Conservation (phyloP, 129 eudicot species). For the Escallonia rubra region DNA sequence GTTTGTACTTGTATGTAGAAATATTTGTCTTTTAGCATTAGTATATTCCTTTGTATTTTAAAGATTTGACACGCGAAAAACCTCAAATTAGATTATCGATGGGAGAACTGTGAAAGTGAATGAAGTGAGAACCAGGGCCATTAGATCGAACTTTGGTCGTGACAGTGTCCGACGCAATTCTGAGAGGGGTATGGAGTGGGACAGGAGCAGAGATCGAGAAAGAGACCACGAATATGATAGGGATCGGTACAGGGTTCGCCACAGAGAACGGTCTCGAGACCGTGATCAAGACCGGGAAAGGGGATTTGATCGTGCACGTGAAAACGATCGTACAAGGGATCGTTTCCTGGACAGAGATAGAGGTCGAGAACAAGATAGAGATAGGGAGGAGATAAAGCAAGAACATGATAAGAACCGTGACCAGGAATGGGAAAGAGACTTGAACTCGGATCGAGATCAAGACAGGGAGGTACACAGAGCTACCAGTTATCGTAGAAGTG, state of each 20-base stretch:
- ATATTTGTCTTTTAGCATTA: neutral
- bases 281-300: constrained; percentile 60
- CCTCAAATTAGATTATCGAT: constrained; percentile 48
- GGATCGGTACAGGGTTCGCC: constrained; percentile 26
- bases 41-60: neutral
- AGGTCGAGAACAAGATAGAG: constrained; percentile 37
- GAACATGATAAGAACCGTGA: constrained; percentile 43
- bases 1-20: neutral
- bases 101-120: constrained; percentile 84
- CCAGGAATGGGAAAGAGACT: constrained; percentile 34
- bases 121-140: constrained; percentile 66
- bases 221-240: constrained; percentile 44
- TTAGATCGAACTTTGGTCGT: constrained; percentile 57
- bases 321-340: constrained; percentile 41
- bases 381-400: constrained; percentile 27
- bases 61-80: constrained; percentile 12
- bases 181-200: constrained; percentile 45
- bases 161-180: constrained; percentile 47
- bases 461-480: constrained; percentile 42
- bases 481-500: constrained; percentile 36
- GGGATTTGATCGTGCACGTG: constrained; percentile 44
- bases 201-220: constrained; percentile 49
- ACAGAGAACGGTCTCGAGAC: constrained; percentile 64
- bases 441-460: constrained; percentile 23
- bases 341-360: constrained; percentile 44